phyloP scores from a whole-genome alignment of 495 filamentous ascomycete genomes.

The Xylaria flabelliformis region DNA sequence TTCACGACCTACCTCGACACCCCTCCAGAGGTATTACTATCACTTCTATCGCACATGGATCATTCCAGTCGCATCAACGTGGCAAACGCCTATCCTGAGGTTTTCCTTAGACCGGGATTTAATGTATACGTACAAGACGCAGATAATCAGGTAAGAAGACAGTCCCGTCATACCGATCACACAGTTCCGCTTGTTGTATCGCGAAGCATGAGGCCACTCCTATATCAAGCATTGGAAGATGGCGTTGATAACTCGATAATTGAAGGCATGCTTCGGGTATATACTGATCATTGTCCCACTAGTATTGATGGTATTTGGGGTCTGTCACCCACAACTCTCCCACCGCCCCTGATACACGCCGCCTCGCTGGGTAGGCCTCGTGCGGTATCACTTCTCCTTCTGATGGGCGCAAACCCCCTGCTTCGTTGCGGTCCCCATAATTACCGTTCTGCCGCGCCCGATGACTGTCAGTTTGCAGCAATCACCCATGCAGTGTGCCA shows the following conservation, averaged over 20 bases:
- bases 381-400: background rate
- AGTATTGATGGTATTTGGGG: slow-evolving; percentile 15
- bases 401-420: background rate
- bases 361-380: background rate
- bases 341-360: background rate
- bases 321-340: background rate
- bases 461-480: background rate
- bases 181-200: no score
- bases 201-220: background rate
- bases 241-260: background rate
- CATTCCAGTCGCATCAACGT: background rate
- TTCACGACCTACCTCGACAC: background rate
- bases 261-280: background rate
- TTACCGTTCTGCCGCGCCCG: background rate
- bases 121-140: background rate
- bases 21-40: background rate
- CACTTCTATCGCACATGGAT: background rate
- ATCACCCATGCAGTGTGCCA: background rate
- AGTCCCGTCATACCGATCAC: background rate
- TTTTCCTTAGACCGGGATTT: slow-evolving; percentile 1
- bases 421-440: no score
- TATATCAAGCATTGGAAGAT: background rate
- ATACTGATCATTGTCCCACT: background rate
- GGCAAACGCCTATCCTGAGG: background rate
- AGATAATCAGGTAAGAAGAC: background rate